Base-by-base conservation (phyloP, 371 early-diverging fungal genomes). In the Neoconidiobolus thromboides region DNA sequence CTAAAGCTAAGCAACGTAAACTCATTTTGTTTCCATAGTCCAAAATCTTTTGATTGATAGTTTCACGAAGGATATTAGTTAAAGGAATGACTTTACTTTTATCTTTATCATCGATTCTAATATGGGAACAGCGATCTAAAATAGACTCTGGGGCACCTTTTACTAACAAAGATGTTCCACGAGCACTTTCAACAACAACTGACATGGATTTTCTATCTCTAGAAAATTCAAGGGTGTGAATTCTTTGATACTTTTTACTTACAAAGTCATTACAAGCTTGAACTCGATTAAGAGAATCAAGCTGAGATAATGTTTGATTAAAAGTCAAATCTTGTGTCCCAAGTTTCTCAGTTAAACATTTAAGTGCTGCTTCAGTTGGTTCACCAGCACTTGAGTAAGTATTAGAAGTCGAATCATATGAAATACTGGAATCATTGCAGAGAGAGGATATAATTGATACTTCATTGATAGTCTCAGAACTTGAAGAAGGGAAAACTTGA, bases 341-440 rank as follows among this genome's bases (percentile, higher is more conserved):
- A 42, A 96, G 64, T 71, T 94, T 94, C 70, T 96, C 97, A 36
- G 86, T 93, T 41, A 96, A 77, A 26, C 89, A 86, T 63, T 84
- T 83, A 56, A 96, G 78, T 12, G 97, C 96, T n/a, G 95, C 97
- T 72, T 96, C 97, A 38, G 97, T 96, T n/a, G 97, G 96, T 76
- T 97, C 97, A 61, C 97, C 97, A 61, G 93, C 79, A 65, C 81
- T 82, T 44, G 53, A 38, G 42, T 53, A 63, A 46, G 62, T 50
- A 26, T 66, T 63, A 41, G 44, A 65, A 42, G 69, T 78, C 63
- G 78, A 73, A 65, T 88, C 84, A 69, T 86, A 94, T 9, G 75
- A 67, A 56, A 97, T 82, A 14, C 74, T 71, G 38, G 96, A 78
- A 67, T 93, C 89, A 69, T 97, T 97, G 77, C 96, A 96, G 51